phyloP scores from a whole-genome alignment of 495 filamentous ascomycete genomes.

The Podospora sp. region DNA sequence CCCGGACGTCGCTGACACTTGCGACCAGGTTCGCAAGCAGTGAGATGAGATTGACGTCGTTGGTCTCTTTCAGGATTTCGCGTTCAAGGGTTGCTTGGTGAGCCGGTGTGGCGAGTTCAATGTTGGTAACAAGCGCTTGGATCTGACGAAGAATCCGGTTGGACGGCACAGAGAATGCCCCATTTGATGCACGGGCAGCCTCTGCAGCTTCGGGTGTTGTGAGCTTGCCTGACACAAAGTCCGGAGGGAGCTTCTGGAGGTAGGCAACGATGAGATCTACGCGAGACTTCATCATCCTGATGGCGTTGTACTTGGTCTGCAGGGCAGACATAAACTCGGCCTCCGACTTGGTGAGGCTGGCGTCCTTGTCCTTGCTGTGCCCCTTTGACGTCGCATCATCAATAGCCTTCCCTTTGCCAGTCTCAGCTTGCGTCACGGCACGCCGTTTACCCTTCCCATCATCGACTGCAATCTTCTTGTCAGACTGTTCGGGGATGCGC shows the following conservation, averaged over 20 bases:
- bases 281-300: slow-evolving; percentile 85
- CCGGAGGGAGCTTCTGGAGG: slow-evolving; percentile 70
- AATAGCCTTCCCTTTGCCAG: slow-evolving; percentile 22
- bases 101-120: slow-evolving; percentile 61
- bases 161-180: slow-evolving; percentile 55
- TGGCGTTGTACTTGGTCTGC: slow-evolving; percentile 85
- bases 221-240: slow-evolving; percentile 53
- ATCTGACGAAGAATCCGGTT: slow-evolving; percentile 67
- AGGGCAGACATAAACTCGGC: slow-evolving; percentile 72
- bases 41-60: slow-evolving; percentile 74
- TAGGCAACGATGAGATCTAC: slow-evolving; percentile 82
- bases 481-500: slow-evolving; percentile 35
- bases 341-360: slow-evolving; percentile 70
- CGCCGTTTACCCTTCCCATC: slow-evolving; percentile 54
- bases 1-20: slow-evolving; percentile 65
- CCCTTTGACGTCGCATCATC: slow-evolving; percentile 17
- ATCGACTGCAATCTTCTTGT: slow-evolving; percentile 41
- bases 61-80: slow-evolving; percentile 67
- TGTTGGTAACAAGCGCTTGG: slow-evolving; percentile 63
- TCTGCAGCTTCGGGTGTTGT: slow-evolving; percentile 38
- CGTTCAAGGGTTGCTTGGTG: slow-evolving; percentile 55
- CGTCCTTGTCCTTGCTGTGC: slow-evolving; percentile 38
- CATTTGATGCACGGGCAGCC: slow-evolving; percentile 41
- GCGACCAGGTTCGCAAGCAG: slow-evolving; percentile 70
- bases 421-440: slow-evolving; percentile 36